These are phyloP conservation scores for Suillus decipiens DNA, from an alignment of 768 basidiomycete species.

Conservation along the genomic window DNA sequence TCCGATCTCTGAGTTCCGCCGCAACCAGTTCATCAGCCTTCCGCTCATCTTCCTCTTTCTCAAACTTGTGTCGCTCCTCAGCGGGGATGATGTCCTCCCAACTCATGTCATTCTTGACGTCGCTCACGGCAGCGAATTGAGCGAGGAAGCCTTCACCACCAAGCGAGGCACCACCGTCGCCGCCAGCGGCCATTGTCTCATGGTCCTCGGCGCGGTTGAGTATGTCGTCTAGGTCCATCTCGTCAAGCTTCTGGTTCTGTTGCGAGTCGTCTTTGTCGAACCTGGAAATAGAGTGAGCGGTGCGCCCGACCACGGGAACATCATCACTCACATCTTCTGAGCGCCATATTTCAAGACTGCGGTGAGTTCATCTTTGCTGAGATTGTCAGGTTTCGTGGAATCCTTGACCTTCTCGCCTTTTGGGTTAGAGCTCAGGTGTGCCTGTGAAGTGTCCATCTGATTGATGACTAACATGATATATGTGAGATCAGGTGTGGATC, in stretches of 20 bases:
- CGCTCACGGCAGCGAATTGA: constrained; percentile 93
- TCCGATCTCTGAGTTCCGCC: constrained; percentile 71
- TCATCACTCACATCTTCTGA: constrained; percentile 80
- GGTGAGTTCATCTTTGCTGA: constrained; percentile 95
- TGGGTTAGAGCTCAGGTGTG: constrained; percentile 88
- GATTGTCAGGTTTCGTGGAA: constrained; percentile 71
- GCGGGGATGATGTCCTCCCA: constrained; percentile 99
- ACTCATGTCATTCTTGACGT: constrained; percentile 97
- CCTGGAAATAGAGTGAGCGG: constrained; percentile 42
- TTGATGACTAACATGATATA: constrained; percentile 79
- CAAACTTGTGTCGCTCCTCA: constrained; percentile 84
- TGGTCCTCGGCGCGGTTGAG: constrained; percentile 96
- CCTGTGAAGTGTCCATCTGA: constrained; percentile 99
- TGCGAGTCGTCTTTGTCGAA: constrained; percentile 96
- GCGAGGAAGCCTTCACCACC: constrained; percentile 97
- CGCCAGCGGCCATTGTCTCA: constrained; percentile 83
- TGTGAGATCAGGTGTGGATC: neutral
- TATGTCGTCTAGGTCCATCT: constrained; percentile 99
- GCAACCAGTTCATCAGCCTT: constrained; percentile 71
- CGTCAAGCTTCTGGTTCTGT: constrained; percentile 94
- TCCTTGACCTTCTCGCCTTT: constrained; percentile 70
- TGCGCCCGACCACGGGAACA: constrained; percentile 9
- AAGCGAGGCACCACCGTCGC: constrained; percentile 82
- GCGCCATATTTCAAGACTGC: constrained; percentile 99
- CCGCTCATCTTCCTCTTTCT: constrained; percentile 76